These are phyloP conservation scores for Voacanga thouarsii DNA, from an alignment of 257 asterid genomes.

Conservation along the genomic window DNA sequence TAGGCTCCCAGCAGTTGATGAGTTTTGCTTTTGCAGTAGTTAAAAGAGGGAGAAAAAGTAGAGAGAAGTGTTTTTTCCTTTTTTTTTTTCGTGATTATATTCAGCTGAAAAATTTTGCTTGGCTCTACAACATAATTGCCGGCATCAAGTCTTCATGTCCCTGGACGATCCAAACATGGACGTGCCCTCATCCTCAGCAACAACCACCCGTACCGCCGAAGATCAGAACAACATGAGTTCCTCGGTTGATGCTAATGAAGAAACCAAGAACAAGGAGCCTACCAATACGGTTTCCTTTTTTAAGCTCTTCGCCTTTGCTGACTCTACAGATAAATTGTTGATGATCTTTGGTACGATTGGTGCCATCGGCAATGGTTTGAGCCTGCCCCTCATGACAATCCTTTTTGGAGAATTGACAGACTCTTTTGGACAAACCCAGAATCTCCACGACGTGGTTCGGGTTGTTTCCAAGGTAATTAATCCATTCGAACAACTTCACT, in stretches of 20 bases:
- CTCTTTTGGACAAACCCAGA: slow-evolving; percentile 50
- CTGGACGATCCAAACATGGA: not conserved
- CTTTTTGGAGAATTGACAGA: slow-evolving; percentile 48
- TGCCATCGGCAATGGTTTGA: slow-evolving; percentile 48
- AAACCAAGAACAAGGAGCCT: slow-evolving; percentile 11
- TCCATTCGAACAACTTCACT: not conserved
- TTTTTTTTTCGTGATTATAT: not conserved
- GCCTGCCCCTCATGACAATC: slow-evolving; percentile 53
- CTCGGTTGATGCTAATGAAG: not conserved
- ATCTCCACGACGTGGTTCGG: slow-evolving; percentile 21
- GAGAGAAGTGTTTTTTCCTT: too few relatives aligned
- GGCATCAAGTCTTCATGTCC: too few relatives aligned
- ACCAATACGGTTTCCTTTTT: slow-evolving; percentile 40
- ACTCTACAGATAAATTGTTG: slow-evolving; percentile 35
- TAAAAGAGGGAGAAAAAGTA: too few relatives aligned
- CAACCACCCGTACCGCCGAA: not conserved
- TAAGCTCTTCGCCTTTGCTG: slow-evolving; percentile 57
- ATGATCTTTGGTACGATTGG: slow-evolving; percentile 49
- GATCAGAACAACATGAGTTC: not conserved
- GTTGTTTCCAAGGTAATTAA: slow-evolving; percentile 59
- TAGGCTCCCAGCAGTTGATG: too few relatives aligned
- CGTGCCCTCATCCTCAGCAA: not conserved
- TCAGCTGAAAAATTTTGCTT: not conserved
- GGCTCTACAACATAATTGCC: not conserved
- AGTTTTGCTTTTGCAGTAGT: too few relatives aligned